Conservation (phyloP, 768 basidiomycete species). For the Naematelia encephala region DNA sequence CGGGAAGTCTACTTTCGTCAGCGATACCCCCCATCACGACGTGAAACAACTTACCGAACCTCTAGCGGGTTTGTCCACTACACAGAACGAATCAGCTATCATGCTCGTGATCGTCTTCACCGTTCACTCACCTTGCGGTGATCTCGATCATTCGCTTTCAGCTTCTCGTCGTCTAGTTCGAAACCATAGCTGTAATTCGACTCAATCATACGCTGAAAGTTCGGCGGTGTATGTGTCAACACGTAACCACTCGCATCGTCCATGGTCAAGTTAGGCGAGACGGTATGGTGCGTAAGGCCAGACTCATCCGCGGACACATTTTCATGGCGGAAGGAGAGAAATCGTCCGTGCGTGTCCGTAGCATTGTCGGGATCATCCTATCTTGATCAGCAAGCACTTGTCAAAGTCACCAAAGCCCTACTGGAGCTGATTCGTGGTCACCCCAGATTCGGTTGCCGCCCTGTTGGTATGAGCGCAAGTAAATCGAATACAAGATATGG, state of each 20-base stretch:
- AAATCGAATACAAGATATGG: neutral
- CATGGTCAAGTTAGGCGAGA: slow-evolving; percentile 50
- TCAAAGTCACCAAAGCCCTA: neutral
- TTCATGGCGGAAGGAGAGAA: slow-evolving; percentile 70
- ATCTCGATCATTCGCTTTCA: slow-evolving; percentile 39
- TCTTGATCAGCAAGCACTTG: slow-evolving; percentile 48
- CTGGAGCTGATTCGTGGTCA: slow-evolving; percentile 27
- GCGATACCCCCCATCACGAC: neutral
- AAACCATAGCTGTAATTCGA: slow-evolving; percentile 87
- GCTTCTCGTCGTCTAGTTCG: slow-evolving; percentile 65
- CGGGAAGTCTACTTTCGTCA: slow-evolving; percentile 61
- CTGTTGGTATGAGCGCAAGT: slow-evolving; percentile 50
- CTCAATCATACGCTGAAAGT: slow-evolving; percentile 62
- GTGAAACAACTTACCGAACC: slow-evolving; percentile 30
- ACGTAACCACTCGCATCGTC: slow-evolving; percentile 68
- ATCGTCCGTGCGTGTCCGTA: slow-evolving; percentile 66
- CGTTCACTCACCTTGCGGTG: slow-evolving; percentile 31
- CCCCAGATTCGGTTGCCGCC: slow-evolving; percentile 60
- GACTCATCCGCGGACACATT: slow-evolving; percentile 21
- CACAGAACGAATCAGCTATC: slow-evolving; percentile 16
- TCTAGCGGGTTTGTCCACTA: slow-evolving; percentile 77
- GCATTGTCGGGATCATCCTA: slow-evolving; percentile 69
- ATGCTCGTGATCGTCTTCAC: too few species aligned
- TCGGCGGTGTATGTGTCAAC: slow-evolving; percentile 49
- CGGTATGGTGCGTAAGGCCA: slow-evolving; percentile 32